Conservation (phyloP, 805 yeast species). For the Isabelozyma pseudorhagii region DNA sequence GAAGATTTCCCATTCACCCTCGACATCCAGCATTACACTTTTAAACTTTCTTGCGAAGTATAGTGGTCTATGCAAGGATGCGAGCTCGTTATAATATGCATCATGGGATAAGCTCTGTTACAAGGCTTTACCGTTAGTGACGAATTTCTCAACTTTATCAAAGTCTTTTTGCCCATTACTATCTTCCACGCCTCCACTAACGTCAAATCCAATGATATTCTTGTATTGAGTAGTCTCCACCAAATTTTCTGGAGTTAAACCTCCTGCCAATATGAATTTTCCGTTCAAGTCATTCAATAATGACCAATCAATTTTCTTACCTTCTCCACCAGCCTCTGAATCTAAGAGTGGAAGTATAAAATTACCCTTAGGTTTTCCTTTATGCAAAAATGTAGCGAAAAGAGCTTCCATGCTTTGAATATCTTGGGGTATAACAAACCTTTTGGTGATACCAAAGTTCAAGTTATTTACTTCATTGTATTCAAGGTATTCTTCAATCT, state of each 20-base stretch:
- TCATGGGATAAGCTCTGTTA: background rate
- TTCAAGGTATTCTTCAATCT: constrained; percentile 49
- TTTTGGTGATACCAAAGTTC: constrained; percentile 63
- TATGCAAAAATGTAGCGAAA: constrained; percentile 9
- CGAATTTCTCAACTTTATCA: constrained; percentile 57
- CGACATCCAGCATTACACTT: too few species aligned
- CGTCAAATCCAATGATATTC: constrained; percentile 89
- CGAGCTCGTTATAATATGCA: too few species aligned
- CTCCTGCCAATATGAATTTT: constrained; percentile 80
- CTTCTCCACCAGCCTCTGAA: constrained; percentile 91
- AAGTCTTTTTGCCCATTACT: constrained; percentile 70
- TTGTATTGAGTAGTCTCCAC: constrained; percentile 41
- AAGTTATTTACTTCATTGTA: constrained; percentile 29
- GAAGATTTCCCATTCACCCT: too few species aligned
- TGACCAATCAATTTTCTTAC: constrained; percentile 74
- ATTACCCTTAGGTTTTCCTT: constrained; percentile 12
- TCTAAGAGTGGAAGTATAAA: constrained; percentile 69
- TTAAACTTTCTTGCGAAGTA: too few species aligned
- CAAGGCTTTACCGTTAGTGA: constrained; percentile 46
- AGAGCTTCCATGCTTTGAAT: constrained; percentile 28
- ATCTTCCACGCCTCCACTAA: constrained; percentile 88
- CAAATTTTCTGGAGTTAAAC: constrained; percentile 76
- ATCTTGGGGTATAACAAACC: constrained; percentile 63
- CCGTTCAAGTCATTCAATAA: constrained; percentile 35
- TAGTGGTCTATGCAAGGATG: too few species aligned